Conservation (phyloP, 306 rosid species). For the Mucuna pruriens region DNA sequence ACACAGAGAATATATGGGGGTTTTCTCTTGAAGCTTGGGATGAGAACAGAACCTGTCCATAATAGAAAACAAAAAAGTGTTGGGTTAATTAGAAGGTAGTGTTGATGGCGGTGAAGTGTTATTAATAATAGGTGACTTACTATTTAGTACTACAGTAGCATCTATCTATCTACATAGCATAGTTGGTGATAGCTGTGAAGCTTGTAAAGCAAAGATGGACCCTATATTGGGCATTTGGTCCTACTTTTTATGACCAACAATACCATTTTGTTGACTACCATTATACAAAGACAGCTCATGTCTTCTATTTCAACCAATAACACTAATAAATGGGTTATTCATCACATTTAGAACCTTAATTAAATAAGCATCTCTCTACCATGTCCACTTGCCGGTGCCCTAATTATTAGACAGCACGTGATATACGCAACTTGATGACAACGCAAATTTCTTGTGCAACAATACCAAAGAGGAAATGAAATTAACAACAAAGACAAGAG, state of each 20-base stretch:
- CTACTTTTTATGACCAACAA: constrained; percentile 26
- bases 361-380: background rate
- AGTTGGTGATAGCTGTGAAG: constrained; percentile 46
- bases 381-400: background rate
- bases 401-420: constrained; percentile 39
- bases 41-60: background rate
- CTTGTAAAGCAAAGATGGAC: constrained; percentile 15
- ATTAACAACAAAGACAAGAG: no score
- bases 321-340: background rate
- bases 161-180: background rate
- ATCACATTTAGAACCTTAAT: constrained; percentile 10
- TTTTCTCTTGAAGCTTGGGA: background rate
- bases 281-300: constrained; percentile 49
- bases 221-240: constrained; percentile 16
- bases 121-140: background rate
- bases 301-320: constrained; percentile 29
- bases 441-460: background rate
- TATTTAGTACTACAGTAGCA: background rate
- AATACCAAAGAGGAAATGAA: background rate
- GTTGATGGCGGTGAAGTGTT: background rate
- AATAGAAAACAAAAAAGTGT: background rate
- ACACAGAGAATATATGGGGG: background rate
- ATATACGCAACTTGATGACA: background rate
- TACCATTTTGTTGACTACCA: constrained; percentile 31
- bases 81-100: background rate